These are phyloP conservation scores for Metschnikowia lunata DNA, from an alignment of 805 yeast genomes.

Conservation along the genomic window DNA sequence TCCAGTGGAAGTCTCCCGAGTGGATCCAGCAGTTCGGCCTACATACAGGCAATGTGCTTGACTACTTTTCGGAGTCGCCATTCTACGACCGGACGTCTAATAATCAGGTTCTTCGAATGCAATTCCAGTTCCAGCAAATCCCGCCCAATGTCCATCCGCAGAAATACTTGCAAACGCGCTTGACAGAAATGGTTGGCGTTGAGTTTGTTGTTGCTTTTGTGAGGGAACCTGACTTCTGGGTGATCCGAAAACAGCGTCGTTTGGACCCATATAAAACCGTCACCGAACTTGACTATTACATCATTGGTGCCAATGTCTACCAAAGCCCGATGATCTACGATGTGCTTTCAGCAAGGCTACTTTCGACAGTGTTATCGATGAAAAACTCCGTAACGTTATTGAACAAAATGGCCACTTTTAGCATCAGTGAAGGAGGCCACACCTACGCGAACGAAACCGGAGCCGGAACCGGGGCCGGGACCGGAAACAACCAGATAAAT, in stretches of 20 bases:
- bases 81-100: conserved; percentile 92
- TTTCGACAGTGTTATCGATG: conserved; percentile 32
- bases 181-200: conserved; percentile 74
- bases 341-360: conserved; percentile 60
- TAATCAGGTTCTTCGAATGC: conserved; percentile 95
- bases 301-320: conserved; percentile 87
- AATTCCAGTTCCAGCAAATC: conserved; percentile 69
- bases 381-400: conserved; percentile 32
- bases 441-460: conserved; percentile 17
- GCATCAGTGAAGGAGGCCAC: conserved; percentile 35
- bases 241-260: conserved; percentile 77
- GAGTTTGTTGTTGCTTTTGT: conserved; percentile 76
- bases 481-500: neutral
- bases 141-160: conserved; percentile 32
- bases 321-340: conserved; percentile 80
- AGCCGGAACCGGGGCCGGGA: conserved; percentile 1
- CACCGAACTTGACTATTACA: conserved; percentile 73
- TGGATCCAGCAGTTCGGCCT: conserved; percentile 91
- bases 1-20: conserved; percentile 97
- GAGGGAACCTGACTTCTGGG: conserved; percentile 91
- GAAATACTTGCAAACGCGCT: conserved; percentile 47
- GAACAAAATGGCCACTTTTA: conserved; percentile 29
- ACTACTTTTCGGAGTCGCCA: conserved; percentile 90
- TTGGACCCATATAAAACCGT: conserved; percentile 46
- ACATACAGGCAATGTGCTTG: conserved; percentile 84